A percentile compares a stretch with the other conserved stretches of the same genome.
Conservation (phyloP, 768 basidiomycete species). For the Suillus decipiens region DNA sequence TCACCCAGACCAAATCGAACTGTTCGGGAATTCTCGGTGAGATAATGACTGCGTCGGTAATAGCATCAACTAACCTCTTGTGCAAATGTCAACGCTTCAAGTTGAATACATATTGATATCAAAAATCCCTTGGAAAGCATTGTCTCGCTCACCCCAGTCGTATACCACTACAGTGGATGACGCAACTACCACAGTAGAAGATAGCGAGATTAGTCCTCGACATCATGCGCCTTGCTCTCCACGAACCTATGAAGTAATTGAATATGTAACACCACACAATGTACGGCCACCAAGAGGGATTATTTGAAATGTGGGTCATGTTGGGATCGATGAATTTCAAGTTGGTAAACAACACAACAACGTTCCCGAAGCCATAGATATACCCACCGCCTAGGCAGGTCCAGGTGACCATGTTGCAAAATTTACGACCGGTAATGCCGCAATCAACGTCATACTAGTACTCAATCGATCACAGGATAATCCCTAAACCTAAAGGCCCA, state of each 20-base stretch:
- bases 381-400: background rate
- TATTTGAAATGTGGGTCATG: background rate
- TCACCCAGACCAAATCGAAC: background rate
- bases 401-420: background rate
- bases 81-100: background rate
- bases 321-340: background rate
- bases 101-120: background rate
- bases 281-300: background rate
- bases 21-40: background rate
- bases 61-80: background rate
- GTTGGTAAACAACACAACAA: no score
- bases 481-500: no score
- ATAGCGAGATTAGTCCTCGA: background rate
- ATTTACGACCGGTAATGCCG: background rate
- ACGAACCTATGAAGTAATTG: background rate
- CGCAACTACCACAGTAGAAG: background rate
- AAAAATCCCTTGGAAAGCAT: background rate
- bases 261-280: background rate
- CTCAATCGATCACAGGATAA: no score
- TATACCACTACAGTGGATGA: background rate
- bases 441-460: no score
- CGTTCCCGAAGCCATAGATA: background rate
- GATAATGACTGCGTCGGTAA: background rate
- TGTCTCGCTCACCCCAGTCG: background rate
- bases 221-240: background rate